phyloP scores from a whole-genome alignment of 2,329 filamentous ascomycete genomes.

The Metarhizium sp. region DNA sequence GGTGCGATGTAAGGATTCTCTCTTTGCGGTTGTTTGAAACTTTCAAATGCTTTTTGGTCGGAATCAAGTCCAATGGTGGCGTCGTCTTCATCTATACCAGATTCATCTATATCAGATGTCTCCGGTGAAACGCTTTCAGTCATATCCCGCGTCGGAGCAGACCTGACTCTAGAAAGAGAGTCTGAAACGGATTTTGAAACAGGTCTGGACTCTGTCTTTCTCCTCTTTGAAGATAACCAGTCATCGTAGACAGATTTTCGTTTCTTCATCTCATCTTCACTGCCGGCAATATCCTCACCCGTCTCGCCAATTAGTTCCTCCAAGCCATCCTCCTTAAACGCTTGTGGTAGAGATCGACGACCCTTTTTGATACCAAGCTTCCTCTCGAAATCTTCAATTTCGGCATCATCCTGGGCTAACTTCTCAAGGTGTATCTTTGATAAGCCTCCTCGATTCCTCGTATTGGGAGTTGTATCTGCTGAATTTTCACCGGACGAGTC shows the following conservation, averaged over 20 bases:
- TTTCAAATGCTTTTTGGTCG: conserved; percentile 14
- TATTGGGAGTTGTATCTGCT: conserved; percentile 17
- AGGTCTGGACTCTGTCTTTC: conserved; percentile 10
- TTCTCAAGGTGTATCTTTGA: conserved; percentile 32
- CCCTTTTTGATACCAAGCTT: conserved; percentile 73
- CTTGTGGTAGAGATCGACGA: conserved; percentile 62
- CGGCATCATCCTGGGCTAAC: conserved; percentile 72
- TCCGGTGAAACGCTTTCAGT: not conserved
- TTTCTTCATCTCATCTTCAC: conserved; percentile 52
- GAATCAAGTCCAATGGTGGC: conserved; percentile 19
- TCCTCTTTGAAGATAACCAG: conserved; percentile 50
- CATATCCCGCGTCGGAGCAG: not conserved
- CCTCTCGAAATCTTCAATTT: conserved; percentile 80
- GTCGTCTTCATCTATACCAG: conserved; percentile 28
- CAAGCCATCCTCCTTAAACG: conserved; percentile 74
- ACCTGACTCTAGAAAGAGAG: conserved; percentile 10
- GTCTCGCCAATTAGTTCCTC: conserved; percentile 68
- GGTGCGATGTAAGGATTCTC: conserved; percentile 92
- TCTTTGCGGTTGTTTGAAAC: conserved; percentile 38
- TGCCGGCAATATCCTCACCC: conserved; percentile 33
- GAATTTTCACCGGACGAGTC: conserved; percentile 10
- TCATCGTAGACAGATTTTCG: conserved; percentile 47
- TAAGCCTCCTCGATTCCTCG: conserved; percentile 15
- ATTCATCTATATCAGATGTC: not conserved
- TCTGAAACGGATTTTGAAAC: not conserved